phyloP scores from a whole-genome alignment of 176 grass and related monocot genomes.

The Bolboschoenus planiculmis region DNA sequence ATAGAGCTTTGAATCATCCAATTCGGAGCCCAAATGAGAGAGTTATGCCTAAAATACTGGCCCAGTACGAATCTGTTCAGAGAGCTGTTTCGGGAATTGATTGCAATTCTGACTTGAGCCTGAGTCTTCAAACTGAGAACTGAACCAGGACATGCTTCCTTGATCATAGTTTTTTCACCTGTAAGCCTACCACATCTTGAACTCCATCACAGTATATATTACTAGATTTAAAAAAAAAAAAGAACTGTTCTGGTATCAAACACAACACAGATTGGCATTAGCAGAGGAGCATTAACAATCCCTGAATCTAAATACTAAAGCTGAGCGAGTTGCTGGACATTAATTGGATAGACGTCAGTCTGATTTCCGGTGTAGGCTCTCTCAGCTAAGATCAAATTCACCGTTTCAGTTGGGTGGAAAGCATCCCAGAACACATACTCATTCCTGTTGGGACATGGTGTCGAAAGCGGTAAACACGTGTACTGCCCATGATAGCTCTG shows the following conservation, averaged over 20 bases:
- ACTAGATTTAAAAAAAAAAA: background rate
- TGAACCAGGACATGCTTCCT: no score
- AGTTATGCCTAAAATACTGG: no score
- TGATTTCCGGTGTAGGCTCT: conserved; percentile 33
- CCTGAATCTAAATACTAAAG: conserved; percentile 9
- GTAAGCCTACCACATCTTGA: no score
- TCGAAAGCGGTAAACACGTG: conserved; percentile 22
- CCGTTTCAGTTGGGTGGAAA: conserved; percentile 40
- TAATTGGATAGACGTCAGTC: conserved; percentile 36
- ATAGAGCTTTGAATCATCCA: no score
- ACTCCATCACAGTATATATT: no score
- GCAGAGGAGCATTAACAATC: background rate
- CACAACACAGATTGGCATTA: background rate
- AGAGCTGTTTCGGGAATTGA: no score
- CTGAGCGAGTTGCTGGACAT: conserved; percentile 40
- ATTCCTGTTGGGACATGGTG: conserved; percentile 24
- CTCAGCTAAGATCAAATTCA: conserved; percentile 31
- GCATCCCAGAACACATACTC: conserved; percentile 49
- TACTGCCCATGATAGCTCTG: background rate
- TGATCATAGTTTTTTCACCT: no score
- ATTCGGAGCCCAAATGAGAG: no score
- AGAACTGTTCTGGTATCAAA: background rate
- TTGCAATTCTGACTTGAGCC: no score
- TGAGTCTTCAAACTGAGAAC: no score
- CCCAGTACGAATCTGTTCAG: no score